Evolutionary conservation across 73 alveolate species (phyloP), one percentile per base, ranked within the genome.

Genomic region (Uronychia binucleata): DNA sequence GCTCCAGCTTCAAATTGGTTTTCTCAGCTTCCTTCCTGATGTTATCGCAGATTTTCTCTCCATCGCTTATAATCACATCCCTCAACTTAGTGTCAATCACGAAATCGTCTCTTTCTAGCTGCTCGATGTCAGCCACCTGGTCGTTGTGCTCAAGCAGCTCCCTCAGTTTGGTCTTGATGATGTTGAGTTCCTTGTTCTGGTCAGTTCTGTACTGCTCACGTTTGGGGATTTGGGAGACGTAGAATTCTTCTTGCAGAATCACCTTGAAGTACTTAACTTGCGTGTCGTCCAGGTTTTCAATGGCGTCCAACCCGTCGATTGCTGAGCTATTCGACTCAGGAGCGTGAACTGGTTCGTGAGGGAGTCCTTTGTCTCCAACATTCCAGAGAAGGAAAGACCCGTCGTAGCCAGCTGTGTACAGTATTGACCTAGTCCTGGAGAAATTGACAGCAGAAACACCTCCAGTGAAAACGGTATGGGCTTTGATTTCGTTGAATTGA

Each of bases 341-440:
- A 1, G 75, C 86, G 32, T 33, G 79, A 1, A 89, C 78, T 27
- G 97, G 94, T 34, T 91, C 87, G 57, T 59, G 75, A 0, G 94
- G 95, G 46, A 85, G 84, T 28, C 86, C 90, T 34, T 81, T 59
- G 14, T 87, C 88, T 29, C 95, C 98, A 29, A 88, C 89, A 25
- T 91, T 81, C 98, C 98, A 94, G 82, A 93, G 89, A 31, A 94
- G 89, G 79, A 97, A 86, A 31, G 98, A 88, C 0, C 99, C 99
- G 89, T 97, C 99, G 76, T 91, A 95, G 0, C 99, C 99, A 0
- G 98, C 97, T 26, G 98, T 85, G 77, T 94, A 94, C 28, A 97
- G 95, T 27, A 93, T 79, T 46, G 94, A 90, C 34, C 97, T 83
- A 34, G 87, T 94, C 77, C 88, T 90, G 75, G 98, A 93, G 86